A percentile compares a stretch with the other conserved stretches of the same genome.
Evolutionary conservation across 805 yeast genomes (phyloP).

Genomic region (Clavispora fructus): DNA sequence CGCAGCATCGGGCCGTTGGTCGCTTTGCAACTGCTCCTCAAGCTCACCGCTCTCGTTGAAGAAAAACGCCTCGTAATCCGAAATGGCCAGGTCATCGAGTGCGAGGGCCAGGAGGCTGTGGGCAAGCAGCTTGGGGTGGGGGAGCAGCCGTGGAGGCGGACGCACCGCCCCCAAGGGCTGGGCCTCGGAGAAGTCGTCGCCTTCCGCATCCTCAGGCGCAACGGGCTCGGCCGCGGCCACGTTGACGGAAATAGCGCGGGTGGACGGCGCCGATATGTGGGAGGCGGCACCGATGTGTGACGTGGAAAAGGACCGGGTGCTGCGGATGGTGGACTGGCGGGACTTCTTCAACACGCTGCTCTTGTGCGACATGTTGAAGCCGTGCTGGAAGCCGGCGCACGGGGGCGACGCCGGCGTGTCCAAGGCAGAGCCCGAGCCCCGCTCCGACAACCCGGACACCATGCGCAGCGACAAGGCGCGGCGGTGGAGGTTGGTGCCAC

Average conservation of each 20-base stretch:
- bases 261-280: neutral
- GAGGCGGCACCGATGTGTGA: neutral
- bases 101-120: slow-evolving; percentile 3
- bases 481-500: neutral
- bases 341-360: neutral
- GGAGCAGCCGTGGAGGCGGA: slow-evolving; percentile 1
- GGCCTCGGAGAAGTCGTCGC: neutral
- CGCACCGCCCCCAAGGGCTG: slow-evolving; percentile 1
- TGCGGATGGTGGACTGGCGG: slow-evolving; percentile 26
- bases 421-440: neutral
- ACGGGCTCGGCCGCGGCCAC: neutral
- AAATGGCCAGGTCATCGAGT: slow-evolving; percentile 7
- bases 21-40: neutral
- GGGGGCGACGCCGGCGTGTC: neutral
- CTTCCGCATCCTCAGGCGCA: neutral
- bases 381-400: neutral
- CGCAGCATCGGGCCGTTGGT: too few relatives aligned
- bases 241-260: slow-evolving; percentile 12
- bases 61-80: slow-evolving; percentile 14
- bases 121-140: slow-evolving; percentile 2
- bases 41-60: slow-evolving; percentile 2
- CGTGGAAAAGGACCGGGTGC: slow-evolving; percentile 29
- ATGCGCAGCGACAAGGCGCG: slow-evolving; percentile 2
- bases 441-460: neutral
- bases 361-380: neutral